A percentile compares a stretch with the other conserved stretches of the same genome.
phyloP scores from a whole-genome alignment of 768 basidiomycete genomes.

The Lactifluus piperatus region DNA sequence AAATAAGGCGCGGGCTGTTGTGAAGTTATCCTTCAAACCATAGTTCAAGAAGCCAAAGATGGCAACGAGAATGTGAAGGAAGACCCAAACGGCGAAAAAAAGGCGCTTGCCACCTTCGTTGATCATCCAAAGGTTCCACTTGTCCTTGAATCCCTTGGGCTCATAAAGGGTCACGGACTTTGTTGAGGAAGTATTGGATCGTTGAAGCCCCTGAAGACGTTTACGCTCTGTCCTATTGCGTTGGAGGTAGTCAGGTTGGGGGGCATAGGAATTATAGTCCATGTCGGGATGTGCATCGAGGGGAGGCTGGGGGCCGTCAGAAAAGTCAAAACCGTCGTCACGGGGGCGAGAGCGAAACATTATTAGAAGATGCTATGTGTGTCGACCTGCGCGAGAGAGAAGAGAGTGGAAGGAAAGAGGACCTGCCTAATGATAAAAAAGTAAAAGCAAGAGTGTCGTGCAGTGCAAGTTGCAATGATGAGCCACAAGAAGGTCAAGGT shows the following conservation, averaged over 20 bases:
- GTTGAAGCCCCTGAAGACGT: constrained; percentile 80
- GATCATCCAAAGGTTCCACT: constrained; percentile 78
- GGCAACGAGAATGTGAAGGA: constrained; percentile 73
- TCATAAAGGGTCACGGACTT: constrained; percentile 27
- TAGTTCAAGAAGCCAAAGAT: constrained; percentile 74
- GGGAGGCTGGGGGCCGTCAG: constrained; percentile 15
- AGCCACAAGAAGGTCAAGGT: too few relatives aligned
- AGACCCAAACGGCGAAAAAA: constrained; percentile 74
- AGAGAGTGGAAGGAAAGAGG: neutral
- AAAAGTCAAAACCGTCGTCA: constrained; percentile 17
- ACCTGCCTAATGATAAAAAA: neutral
- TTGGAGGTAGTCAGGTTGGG: constrained; percentile 46
- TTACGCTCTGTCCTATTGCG: constrained; percentile 82
- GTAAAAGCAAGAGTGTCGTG: neutral
- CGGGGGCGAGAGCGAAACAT: neutral
- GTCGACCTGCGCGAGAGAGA: constrained; percentile 2
- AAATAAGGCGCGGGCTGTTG: constrained; percentile 56
- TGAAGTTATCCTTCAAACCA: constrained; percentile 68
- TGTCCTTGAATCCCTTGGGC: constrained; percentile 36
- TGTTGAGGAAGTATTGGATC: constrained; percentile 36
- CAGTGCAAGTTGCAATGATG: too few relatives aligned
- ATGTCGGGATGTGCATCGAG: constrained; percentile 14
- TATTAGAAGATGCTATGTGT: neutral
- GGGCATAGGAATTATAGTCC: constrained; percentile 7
- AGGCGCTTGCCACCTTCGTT: constrained; percentile 78